Conservation (phyloP, 352 stramenopile genomes). For the Pythium coloratum region DNA sequence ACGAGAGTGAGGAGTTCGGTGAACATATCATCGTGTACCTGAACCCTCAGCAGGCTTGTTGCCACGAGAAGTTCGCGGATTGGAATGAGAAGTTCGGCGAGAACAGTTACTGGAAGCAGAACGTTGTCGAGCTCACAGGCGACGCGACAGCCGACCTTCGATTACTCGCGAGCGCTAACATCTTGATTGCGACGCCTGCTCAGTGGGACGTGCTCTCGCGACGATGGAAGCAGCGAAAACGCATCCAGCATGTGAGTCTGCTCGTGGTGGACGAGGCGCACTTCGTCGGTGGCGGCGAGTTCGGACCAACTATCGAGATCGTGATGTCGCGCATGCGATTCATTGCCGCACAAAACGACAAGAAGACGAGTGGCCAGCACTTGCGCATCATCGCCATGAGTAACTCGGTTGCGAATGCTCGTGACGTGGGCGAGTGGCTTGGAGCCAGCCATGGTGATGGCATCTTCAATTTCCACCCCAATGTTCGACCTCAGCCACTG, state of each 20-base stretch:
- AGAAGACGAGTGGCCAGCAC: conserved; percentile 52
- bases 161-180: conserved; percentile 87
- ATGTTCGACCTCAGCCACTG: conserved; percentile 94
- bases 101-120: conserved; percentile 73
- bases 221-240: conserved; percentile 96
- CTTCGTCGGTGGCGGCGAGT: conserved; percentile 92
- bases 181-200: conserved; percentile 94
- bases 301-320: conserved; percentile 94
- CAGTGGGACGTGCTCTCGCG: conserved; percentile 97
- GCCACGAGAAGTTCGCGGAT: conserved; percentile 71
- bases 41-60: conserved; percentile 85
- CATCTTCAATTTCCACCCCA: conserved; percentile 95
- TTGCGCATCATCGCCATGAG: conserved; percentile 95
- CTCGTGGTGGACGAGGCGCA: conserved; percentile 98
- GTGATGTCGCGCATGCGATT: conserved; percentile 98
- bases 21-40: conserved; percentile 93
- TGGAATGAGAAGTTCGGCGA: conserved; percentile 87
- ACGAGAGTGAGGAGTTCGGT: conserved; percentile 57
- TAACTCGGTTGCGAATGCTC: conserved; percentile 96
- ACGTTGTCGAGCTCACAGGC: conserved; percentile 93
- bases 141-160: conserved; percentile 93
- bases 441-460: conserved; percentile 89
- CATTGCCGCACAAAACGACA: conserved; percentile 90
- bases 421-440: conserved; percentile 98
- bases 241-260: conserved; percentile 93